Conservation (phyloP, 2,329 filamentous ascomycete species). For the Calonectria multiphialidica region DNA sequence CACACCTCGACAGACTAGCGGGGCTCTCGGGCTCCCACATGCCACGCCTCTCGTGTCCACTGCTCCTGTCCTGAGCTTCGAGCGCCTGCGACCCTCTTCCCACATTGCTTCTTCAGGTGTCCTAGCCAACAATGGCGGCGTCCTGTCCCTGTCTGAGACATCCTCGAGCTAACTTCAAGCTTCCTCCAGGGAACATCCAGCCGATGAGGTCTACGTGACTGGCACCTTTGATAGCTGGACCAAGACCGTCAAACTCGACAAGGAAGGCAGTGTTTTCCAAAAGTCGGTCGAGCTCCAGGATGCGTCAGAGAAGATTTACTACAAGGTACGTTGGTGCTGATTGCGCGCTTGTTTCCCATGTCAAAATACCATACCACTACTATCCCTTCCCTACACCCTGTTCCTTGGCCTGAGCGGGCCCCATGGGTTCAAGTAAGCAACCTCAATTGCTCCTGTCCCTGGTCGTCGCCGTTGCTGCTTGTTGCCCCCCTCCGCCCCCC, state of each 20-base stretch:
- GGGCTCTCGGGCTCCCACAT: constrained; percentile 12
- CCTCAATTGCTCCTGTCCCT: constrained; percentile 5
- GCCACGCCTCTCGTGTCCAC: background rate
- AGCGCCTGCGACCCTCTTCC: constrained; percentile 3
- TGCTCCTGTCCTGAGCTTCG: constrained; percentile 24
- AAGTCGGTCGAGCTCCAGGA: constrained; percentile 83
- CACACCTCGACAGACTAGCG: background rate
- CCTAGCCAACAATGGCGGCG: constrained; percentile 19
- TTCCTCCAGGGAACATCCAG: constrained; percentile 79
- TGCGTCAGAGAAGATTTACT: constrained; percentile 80
- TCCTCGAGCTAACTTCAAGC: constrained; percentile 33
- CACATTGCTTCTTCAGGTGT: constrained; percentile 22
- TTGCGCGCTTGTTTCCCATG: background rate
- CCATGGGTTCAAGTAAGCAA: constrained; percentile 22
- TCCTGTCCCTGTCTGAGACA: constrained; percentile 39
- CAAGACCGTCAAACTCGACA: constrained; percentile 86
- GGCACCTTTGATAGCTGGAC: constrained; percentile 96
- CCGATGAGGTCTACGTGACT: constrained; percentile 91
- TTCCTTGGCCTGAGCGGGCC: background rate
- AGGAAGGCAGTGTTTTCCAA: constrained; percentile 78
- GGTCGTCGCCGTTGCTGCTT: background rate
- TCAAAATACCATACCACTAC: constrained; percentile 4
- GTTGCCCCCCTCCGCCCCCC: background rate
- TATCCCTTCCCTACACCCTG: constrained; percentile 14
- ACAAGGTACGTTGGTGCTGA: constrained; percentile 79